Evolutionary conservation across 73 alveolate species (phyloP).

Genomic region (Paraurostyla sp.): DNA sequence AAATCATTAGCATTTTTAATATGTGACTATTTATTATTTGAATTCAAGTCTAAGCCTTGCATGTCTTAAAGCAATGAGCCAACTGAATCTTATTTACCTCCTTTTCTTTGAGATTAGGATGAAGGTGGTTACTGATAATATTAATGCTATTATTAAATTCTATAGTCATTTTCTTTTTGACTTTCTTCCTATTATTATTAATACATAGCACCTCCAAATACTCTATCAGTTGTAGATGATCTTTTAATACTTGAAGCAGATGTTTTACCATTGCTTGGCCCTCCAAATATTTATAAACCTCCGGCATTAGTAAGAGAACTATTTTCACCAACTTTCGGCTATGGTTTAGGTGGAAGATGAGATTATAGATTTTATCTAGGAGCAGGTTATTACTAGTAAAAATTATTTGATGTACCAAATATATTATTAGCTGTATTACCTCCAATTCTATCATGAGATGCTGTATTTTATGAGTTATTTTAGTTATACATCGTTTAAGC

Average conservation of each 20-base stretch:
- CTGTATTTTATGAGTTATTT: background rate
- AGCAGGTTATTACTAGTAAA: background rate
- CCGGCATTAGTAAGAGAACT: slow-evolving; percentile 49
- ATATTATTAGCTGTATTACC: background rate
- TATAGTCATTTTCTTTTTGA: slow-evolving; percentile 47
- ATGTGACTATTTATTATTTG: background rate
- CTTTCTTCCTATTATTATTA: slow-evolving; percentile 9
- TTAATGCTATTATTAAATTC: background rate
- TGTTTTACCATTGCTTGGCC: background rate
- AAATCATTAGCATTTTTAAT: slow-evolving; percentile 1
- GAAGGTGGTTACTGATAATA: background rate
- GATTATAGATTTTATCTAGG: background rate
- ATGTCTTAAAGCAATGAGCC: slow-evolving; percentile 31
- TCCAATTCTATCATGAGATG: background rate
- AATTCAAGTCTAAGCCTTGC: slow-evolving; percentile 4
- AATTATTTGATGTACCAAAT: slow-evolving; percentile 22
- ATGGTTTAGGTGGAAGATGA: slow-evolving; percentile 19
- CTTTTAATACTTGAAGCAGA: background rate
- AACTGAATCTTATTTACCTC: background rate
- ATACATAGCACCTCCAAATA: slow-evolving; percentile 21
- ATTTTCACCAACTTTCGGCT: background rate
- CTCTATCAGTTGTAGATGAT: slow-evolving; percentile 57
- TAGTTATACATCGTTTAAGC: background rate
- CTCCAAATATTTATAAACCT: slow-evolving; percentile 52
- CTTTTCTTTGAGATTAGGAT: background rate